Evolutionary conservation across 2,329 filamentous ascomycete genomes (phyloP), one percentile per base, ranked within the genome.

Genomic region (Epichloe sp.): DNA sequence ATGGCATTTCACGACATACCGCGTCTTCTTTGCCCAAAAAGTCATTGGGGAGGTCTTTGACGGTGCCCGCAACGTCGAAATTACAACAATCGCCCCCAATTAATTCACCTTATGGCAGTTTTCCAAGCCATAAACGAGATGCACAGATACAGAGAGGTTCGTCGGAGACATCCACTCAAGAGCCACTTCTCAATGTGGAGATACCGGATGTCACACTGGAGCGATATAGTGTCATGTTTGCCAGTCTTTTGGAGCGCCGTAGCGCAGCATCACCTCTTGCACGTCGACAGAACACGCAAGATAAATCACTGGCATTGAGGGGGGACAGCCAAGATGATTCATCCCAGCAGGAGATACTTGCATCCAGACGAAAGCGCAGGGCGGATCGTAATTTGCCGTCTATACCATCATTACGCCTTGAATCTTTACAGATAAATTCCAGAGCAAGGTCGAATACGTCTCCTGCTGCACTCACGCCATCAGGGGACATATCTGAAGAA

Each of bases 181-280:
- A 59, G 7, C 59, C 62, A 1, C 52, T 84, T 6, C 70, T 96
- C 19, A 76, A 89, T 58, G 77, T 96, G 15, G 80, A 90, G 49
- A 93, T 96, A 52, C 90, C 91, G 1, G 78, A 79, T 47, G 76
- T 86, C 51, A 80, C 85, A 55, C 75, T 97, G 75, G 91, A 96
- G 63, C 76, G 91, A 47, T 97, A 95, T 59, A 95, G 89, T 59
- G 79, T 96, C 57, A 96, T 96, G 90, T 96, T 97, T 62, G 81
- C 83, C 51, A 79, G 78, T 38, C 73, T 96, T 6, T 70, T 95
- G 26, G 77, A 79, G 54, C 65, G 65, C 7, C 64, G 66, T 40
- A 59, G 56, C 6, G 53, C 60, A 15, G 58, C 64, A 5, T 62
- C 63, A 1, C 67, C 83, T 7, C 66, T 82, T 26, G 73, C 73